Evolutionary conservation across 2,329 filamentous ascomycete species (phyloP).

Genomic region (Periconia macrospinosa): DNA sequence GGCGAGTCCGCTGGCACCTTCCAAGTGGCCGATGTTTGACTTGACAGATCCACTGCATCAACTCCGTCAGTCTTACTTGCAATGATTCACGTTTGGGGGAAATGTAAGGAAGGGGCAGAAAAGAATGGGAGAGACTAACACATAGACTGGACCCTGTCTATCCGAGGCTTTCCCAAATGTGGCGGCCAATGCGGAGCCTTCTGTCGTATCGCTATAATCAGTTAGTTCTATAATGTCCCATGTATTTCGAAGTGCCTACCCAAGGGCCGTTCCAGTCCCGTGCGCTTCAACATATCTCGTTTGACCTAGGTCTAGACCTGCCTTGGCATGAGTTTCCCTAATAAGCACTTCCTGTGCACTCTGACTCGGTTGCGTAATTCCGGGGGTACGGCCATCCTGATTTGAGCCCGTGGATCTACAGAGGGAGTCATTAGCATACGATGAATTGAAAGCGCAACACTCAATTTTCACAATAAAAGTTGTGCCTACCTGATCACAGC

Average conservation of each 20-base stretch:
- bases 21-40: constrained; percentile 47
- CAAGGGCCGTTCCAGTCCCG: constrained; percentile 57
- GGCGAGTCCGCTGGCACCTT: constrained; percentile 40
- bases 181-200: background rate
- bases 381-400: constrained; percentile 12
- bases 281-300: constrained; percentile 40
- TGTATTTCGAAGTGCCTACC: constrained; percentile 42
- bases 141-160: background rate
- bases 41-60: constrained; percentile 15
- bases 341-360: background rate
- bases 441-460: background rate
- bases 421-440: constrained; percentile 12
- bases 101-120: background rate
- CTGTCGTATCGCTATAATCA: background rate
- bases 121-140: background rate
- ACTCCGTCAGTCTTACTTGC: background rate
- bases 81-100: too few species aligned
- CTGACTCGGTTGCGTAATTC: background rate
- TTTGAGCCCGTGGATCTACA: constrained; percentile 15
- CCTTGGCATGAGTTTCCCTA: background rate
- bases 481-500: constrained; percentile 20
- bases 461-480: background rate
- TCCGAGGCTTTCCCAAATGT: too few species aligned
- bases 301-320: background rate
- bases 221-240: background rate